phyloP scores from a whole-genome alignment of 352 stramenopile genomes.

The Phytopythium cucurbitacearum region DNA sequence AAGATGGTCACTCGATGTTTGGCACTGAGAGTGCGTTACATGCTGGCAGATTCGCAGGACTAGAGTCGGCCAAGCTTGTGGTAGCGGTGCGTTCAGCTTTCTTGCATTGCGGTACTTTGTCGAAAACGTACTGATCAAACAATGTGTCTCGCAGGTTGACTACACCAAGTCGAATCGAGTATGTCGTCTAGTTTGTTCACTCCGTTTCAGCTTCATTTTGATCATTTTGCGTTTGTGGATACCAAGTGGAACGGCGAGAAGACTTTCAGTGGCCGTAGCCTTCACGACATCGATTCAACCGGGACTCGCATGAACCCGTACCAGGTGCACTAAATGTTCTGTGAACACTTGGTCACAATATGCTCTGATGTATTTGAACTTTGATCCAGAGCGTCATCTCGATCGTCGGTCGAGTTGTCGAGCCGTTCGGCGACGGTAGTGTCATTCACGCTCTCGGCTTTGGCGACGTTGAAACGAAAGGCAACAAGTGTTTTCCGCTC shows the following conservation, averaged over 20 bases:
- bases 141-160: slow-evolving; percentile 6
- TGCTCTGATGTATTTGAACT: not conserved
- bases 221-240: not conserved
- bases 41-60: not conserved
- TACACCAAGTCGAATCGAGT: slow-evolving; percentile 6
- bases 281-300: slow-evolving; percentile 3
- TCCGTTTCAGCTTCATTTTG: not conserved
- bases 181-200: not conserved
- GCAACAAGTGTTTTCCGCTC: slow-evolving; percentile 49
- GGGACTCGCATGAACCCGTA: slow-evolving; percentile 2
- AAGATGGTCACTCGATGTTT: not conserved
- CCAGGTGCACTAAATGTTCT: not conserved
- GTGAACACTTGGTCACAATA: no score
- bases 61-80: not conserved
- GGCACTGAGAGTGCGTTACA: no score
- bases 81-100: not conserved
- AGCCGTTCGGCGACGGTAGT: slow-evolving; percentile 76
- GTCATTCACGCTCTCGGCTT: slow-evolving; percentile 74
- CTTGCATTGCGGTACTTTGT: not conserved
- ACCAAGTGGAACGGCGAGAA: slow-evolving; percentile 5
- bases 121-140: not conserved
- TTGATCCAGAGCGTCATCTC: slow-evolving; percentile 37
- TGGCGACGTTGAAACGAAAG: slow-evolving; percentile 47
- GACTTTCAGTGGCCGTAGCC: slow-evolving; percentile 3
- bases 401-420: slow-evolving; percentile 58